phyloP scores from a whole-genome alignment of 164 flowering plant genomes.

The Tetracentron sinense region DNA sequence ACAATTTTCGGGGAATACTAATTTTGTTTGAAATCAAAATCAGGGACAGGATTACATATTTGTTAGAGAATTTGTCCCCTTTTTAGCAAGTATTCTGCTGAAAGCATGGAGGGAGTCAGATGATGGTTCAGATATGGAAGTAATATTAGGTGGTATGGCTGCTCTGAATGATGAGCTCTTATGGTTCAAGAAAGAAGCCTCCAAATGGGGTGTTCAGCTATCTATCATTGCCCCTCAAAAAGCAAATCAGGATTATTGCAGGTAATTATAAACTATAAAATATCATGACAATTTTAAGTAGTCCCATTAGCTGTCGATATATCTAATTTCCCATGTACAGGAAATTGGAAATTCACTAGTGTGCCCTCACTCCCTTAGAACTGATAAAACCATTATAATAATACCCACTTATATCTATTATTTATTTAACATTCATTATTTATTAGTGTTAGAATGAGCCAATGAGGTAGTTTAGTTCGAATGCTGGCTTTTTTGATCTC shows the following conservation, averaged over 20 bases:
- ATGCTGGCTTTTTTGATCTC: too few relatives aligned
- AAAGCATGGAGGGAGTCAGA: conserved; percentile 63
- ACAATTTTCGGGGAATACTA: neutral
- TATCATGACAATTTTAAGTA: neutral
- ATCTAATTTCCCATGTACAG: neutral
- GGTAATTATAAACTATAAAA: conserved; percentile 29
- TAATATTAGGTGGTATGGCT: conserved; percentile 65
- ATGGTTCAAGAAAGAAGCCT: conserved; percentile 86
- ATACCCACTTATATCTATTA: neutral
- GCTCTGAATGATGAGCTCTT: conserved; percentile 68
- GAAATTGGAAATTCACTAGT: neutral
- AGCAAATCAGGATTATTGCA: conserved; percentile 61
- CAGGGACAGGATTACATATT: conserved; percentile 89
- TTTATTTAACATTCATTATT: too few relatives aligned
- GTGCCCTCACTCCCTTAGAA: neutral
- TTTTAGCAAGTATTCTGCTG: conserved; percentile 60
- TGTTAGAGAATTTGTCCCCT: conserved; percentile 72
- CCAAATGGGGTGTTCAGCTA: conserved; percentile 58
- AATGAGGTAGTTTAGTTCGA: too few relatives aligned
- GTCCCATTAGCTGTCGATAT: neutral
- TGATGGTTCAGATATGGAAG: conserved; percentile 53
- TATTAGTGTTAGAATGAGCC: too few relatives aligned
- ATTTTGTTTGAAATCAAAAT: conserved; percentile 8
- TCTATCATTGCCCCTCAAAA: conserved; percentile 41
- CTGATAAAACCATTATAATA: neutral